These are phyloP conservation scores for Alternaria metachromatica DNA, from an alignment of 2,329 filamentous ascomycete species.

Conservation along the genomic window DNA sequence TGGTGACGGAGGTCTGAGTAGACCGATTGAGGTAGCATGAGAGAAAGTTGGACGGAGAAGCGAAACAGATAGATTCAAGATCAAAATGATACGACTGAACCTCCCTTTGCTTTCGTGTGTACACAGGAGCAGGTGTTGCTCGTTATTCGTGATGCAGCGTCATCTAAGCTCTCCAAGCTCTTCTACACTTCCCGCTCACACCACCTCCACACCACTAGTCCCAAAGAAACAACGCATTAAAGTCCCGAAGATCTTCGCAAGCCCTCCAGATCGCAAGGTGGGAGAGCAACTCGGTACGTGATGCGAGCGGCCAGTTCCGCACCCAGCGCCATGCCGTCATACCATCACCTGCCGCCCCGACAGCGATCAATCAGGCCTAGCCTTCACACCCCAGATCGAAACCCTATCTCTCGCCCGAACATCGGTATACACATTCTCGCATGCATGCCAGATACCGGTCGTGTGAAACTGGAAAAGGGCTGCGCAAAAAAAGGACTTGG, in stretches of 20 bases:
- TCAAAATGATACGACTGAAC: neutral
- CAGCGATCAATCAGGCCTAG: neutral
- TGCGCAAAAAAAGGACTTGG: neutral
- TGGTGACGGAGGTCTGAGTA: no score
- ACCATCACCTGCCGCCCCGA: neutral
- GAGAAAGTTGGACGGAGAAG: neutral
- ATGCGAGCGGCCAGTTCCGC: neutral
- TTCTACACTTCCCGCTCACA: neutral
- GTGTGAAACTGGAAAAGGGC: neutral
- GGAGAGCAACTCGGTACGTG: neutral
- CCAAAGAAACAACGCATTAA: neutral
- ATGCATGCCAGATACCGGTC: neutral
- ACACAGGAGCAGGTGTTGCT: accelerated
- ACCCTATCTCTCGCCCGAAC: slow-evolving; percentile 2
- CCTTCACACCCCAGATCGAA: neutral
- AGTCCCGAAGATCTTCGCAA: neutral
- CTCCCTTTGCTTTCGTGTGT: neutral
- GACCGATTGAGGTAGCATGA: neutral
- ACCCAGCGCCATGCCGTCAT: neutral
- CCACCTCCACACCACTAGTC: neutral
- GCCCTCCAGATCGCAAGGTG: neutral
- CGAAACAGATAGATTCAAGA: neutral
- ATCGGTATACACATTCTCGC: slow-evolving; percentile 2
- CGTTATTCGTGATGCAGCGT: accelerated
- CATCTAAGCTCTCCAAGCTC: neutral